A percentile compares a stretch with the other conserved stretches of the same genome.
These are phyloP conservation scores for Botrytis sinoallii DNA, from an alignment of 2,329 filamentous ascomycete species.

Conservation along the genomic window DNA sequence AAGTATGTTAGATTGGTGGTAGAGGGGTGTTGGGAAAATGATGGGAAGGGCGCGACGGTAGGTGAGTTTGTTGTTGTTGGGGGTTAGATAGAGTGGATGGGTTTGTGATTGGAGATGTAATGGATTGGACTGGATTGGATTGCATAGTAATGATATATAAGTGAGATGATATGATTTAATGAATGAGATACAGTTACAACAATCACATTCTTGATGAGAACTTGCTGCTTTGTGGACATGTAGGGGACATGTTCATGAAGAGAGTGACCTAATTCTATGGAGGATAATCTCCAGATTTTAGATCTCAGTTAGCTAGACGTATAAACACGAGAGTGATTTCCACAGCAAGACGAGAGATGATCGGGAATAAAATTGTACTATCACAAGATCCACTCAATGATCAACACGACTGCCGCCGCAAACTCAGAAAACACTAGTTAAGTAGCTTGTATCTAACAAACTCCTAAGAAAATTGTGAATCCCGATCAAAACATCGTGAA, in stretches of 20 bases:
- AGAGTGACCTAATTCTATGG: too few relatives aligned
- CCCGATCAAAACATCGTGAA: not conserved
- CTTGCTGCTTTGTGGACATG: not conserved
- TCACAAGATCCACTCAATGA: not conserved
- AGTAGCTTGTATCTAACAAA: not conserved
- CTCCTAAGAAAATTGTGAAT: not conserved
- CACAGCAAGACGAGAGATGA: not conserved
- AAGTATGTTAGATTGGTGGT: slow-evolving; percentile 43
- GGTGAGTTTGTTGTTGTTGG: slow-evolving; percentile 47
- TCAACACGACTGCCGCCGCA: too few relatives aligned
- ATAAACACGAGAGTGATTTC: not conserved
- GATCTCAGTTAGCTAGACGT: too few relatives aligned
- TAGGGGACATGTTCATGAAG: not conserved
- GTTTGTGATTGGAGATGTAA: not conserved
- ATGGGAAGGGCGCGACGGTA: slow-evolving; percentile 48
- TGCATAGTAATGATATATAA: not conserved
- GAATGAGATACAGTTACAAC: not conserved
- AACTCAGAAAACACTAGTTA: not conserved
- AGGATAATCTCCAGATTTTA: too few relatives aligned
- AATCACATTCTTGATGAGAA: not conserved
- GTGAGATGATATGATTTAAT: not conserved
- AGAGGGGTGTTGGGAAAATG: slow-evolving; percentile 44
- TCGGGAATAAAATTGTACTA: too few relatives aligned
- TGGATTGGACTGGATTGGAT: not conserved
- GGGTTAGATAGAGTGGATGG: not conserved